These are phyloP conservation scores for Phoenix dactylifera DNA, from an alignment of 176 grass and related monocot species.

Conservation along the genomic window DNA sequence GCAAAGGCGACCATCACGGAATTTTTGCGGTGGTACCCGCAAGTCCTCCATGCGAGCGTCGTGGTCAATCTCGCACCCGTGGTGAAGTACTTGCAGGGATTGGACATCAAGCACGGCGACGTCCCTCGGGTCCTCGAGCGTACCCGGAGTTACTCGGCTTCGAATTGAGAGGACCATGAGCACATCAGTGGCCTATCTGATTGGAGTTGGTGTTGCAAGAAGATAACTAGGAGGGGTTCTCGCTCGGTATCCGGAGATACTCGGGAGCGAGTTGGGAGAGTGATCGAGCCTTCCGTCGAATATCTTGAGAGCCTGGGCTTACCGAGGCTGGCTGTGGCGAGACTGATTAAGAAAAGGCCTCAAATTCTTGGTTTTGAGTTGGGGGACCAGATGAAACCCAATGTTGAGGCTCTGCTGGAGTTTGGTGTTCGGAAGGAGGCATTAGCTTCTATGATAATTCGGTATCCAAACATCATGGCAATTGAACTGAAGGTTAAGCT, in stretches of 20 bases:
- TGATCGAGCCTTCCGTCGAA: slow-evolving; percentile 65
- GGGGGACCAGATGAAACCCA: slow-evolving; percentile 47
- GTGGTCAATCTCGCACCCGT: slow-evolving; percentile 36
- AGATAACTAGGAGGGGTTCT: slow-evolving; percentile 35
- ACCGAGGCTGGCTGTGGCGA: slow-evolving; percentile 36
- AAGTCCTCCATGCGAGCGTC: slow-evolving; percentile 11
- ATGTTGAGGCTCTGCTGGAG: slow-evolving; percentile 37
- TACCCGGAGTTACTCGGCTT: slow-evolving; percentile 64
- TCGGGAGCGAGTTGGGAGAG: slow-evolving; percentile 61
- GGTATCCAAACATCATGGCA: slow-evolving; percentile 42
- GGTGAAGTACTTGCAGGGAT: slow-evolving; percentile 58
- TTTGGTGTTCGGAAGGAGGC: slow-evolving; percentile 51
- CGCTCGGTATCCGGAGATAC: slow-evolving; percentile 44
- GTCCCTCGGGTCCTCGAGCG: slow-evolving; percentile 53
- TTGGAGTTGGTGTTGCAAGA: slow-evolving; percentile 46
- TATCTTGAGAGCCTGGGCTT: slow-evolving; percentile 44
- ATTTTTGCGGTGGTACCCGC: slow-evolving; percentile 53
- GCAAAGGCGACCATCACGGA: slow-evolving; percentile 40
- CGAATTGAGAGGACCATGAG: slow-evolving; percentile 75
- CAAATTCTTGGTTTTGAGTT: slow-evolving; percentile 51
- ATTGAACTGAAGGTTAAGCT: slow-evolving; percentile 51
- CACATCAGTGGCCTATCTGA: slow-evolving; percentile 59
- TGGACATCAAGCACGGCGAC: slow-evolving; percentile 40
- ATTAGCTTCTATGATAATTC: slow-evolving; percentile 30
- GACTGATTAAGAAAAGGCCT: slow-evolving; percentile 43